Conservation (phyloP, 2,329 filamentous ascomycete species). For the Penicillium nordicum region DNA sequence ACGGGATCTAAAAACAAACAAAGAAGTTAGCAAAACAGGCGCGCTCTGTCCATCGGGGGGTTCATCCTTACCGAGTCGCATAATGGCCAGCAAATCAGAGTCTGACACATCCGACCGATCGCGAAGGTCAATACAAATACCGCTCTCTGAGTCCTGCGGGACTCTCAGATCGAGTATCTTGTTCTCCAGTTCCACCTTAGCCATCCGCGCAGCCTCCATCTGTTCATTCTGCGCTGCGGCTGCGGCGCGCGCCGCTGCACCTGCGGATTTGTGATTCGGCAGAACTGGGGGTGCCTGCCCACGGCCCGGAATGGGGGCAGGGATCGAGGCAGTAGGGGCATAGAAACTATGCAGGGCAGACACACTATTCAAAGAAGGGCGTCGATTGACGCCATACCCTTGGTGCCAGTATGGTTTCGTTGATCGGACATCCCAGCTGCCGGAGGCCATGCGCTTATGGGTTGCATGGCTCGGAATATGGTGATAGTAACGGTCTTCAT, state of each 20-base stretch:
- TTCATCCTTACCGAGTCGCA: constrained; percentile 35
- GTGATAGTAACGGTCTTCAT: constrained; percentile 17
- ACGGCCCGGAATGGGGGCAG: constrained; percentile 36
- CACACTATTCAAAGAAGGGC: constrained; percentile 36
- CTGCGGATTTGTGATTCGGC: constrained; percentile 39
- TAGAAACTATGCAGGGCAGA: constrained; percentile 35
- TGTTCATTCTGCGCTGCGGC: constrained; percentile 50
- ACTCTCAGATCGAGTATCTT: constrained; percentile 32
- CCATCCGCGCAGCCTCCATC: constrained; percentile 22
- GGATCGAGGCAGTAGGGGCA: constrained; percentile 27
- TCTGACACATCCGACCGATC: constrained; percentile 38
- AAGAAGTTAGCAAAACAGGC: constrained; percentile 8
- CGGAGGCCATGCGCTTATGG: constrained; percentile 22
- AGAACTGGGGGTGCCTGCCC: constrained; percentile 40
- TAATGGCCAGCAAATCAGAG: constrained; percentile 30
- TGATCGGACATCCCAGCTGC: constrained; percentile 24
- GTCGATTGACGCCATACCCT: constrained; percentile 32
- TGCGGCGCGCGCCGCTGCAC: constrained; percentile 47
- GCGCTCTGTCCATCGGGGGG: background rate
- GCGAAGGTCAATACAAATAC: constrained; percentile 47
- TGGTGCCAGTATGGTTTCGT: constrained; percentile 26
- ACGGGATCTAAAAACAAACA: constrained; percentile 48
- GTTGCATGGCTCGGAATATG: constrained; percentile 12
- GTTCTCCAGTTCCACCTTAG: constrained; percentile 30
- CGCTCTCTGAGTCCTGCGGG: constrained; percentile 47